Evolutionary conservation across 192 early-diverging fungal species (phyloP).

Genomic region (Mortierella hygrophila): DNA sequence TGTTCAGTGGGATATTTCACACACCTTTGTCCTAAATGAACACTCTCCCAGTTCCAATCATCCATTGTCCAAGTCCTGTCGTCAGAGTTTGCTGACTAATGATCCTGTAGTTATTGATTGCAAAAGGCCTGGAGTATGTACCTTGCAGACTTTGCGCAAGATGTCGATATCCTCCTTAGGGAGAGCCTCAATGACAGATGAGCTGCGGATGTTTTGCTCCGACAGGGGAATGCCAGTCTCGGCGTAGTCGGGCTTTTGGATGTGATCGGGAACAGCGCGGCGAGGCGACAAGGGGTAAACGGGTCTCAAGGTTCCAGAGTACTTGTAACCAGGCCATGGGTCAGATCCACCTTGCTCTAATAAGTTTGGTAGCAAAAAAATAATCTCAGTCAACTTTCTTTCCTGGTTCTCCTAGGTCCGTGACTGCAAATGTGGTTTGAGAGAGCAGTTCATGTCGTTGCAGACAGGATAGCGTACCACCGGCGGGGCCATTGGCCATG

Average conservation of each 20-base stretch:
- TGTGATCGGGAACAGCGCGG: constrained; percentile 74
- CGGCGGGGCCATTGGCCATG: constrained; percentile 35
- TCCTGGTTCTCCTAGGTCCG: not conserved
- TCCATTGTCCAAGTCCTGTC: not conserved
- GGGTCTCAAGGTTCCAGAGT: constrained; percentile 79
- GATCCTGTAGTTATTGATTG: not conserved
- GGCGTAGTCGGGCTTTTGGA: constrained; percentile 82
- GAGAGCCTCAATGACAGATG: constrained; percentile 77
- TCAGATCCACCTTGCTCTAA: constrained; percentile 50
- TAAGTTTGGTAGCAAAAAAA: not conserved
- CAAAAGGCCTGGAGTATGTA: constrained; percentile 41
- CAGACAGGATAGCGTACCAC: constrained; percentile 3
- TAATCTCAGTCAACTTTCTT: not conserved
- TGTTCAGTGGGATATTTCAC: not conserved
- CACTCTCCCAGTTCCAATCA: not conserved
- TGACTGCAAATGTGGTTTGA: not conserved
- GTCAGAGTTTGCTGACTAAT: not conserved
- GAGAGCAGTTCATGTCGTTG: not conserved
- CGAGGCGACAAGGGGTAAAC: constrained; percentile 80
- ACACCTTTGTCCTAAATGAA: not conserved
- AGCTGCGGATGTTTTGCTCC: constrained; percentile 80
- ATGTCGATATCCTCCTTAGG: constrained; percentile 78
- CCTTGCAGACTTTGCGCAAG: constrained; percentile 84
- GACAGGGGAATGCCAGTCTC: constrained; percentile 77
- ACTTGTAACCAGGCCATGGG: constrained; percentile 59